Conservation (phyloP, 805 yeast genomes). For the Pichia eremophila region DNA sequence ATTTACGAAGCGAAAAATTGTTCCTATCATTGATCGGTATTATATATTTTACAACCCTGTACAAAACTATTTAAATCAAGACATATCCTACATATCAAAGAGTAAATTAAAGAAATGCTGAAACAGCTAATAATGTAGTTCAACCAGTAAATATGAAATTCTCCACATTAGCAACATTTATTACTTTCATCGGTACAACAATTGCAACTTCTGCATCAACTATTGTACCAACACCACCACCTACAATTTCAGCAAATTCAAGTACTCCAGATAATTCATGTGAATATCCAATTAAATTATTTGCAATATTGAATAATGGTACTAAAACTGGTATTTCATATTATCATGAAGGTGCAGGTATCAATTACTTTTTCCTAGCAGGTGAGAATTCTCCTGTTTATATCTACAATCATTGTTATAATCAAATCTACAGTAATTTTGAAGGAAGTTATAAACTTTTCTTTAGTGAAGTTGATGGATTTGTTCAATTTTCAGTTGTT, state of each 20-base stretch:
- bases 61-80: no score
- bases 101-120: no score
- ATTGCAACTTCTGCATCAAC: not conserved
- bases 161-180: no score
- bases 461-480: not conserved
- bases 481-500: slow-evolving; percentile 6
- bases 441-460: not conserved
- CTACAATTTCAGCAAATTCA: not conserved
- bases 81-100: no score
- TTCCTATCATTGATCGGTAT: no score
- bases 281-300: not conserved
- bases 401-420: slow-evolving; percentile 11
- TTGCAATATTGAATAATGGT: not conserved
- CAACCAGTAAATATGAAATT: no score
- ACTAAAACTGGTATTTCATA: slow-evolving; percentile 18
- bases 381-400: slow-evolving; percentile 11
- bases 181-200: no score
- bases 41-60: no score
- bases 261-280: not conserved
- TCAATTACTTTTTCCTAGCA: slow-evolving; percentile 30
- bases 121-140: no score
- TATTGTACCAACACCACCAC: no score
- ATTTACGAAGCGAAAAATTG: no score
- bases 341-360: slow-evolving; percentile 39
- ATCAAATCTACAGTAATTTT: not conserved